A percentile compares a stretch with the other conserved stretches of the same genome.
Evolutionary conservation across 176 grass and related monocot genomes (phyloP).

Genomic region (Neostapfia colusana): DNA sequence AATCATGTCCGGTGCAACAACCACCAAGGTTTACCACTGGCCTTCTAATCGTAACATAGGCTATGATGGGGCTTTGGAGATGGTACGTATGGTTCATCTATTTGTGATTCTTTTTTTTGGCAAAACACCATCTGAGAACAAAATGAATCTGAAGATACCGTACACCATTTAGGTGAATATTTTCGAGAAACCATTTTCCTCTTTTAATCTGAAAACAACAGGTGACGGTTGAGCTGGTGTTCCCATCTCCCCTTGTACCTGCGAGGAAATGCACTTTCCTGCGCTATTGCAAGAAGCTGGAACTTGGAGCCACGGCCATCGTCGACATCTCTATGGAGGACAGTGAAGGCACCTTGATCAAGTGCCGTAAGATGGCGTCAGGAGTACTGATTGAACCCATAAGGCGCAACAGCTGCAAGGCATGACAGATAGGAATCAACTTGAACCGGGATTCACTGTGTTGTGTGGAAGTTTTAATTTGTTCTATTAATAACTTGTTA

Average conservation of each 20-base stretch:
- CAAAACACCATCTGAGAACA: neutral
- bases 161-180: neutral
- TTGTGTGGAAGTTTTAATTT: neutral
- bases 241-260: slow-evolving; percentile 55
- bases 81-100: slow-evolving; percentile 48
- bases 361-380: slow-evolving; percentile 63
- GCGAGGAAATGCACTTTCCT: slow-evolving; percentile 55
- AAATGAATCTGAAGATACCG: neutral
- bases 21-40: slow-evolving; percentile 28
- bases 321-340: slow-evolving; percentile 57
- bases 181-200: slow-evolving; percentile 7
- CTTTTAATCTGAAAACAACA: slow-evolving; percentile 35
- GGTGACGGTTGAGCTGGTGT: slow-evolving; percentile 45
- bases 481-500: neutral
- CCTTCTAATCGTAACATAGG: neutral
- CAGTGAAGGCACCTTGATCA: neutral
- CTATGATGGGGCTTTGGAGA: slow-evolving; percentile 49
- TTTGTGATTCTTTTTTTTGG: neutral
- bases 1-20: slow-evolving; percentile 35
- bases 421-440: neutral
- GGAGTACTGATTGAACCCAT: slow-evolving; percentile 53
- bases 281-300: slow-evolving; percentile 47
- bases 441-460: neutral
- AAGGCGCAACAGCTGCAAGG: slow-evolving; percentile 54
- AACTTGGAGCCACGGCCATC: slow-evolving; percentile 32